phyloP scores from a whole-genome alignment of 225 moss, liverwort and hornwort species.

The Sphagnum tenellum region DNA sequence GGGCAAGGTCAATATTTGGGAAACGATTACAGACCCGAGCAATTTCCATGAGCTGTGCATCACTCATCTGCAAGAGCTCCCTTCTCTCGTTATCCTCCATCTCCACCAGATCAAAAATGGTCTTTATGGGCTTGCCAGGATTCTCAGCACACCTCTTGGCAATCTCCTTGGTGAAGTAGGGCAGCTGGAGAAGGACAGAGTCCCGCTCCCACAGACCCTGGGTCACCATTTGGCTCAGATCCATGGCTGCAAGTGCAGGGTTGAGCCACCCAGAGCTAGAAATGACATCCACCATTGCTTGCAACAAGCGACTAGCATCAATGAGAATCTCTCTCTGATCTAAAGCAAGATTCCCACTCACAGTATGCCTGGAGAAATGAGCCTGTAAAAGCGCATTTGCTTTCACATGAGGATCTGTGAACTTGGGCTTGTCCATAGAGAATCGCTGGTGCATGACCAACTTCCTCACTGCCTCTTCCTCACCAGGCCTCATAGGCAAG shows the following conservation, averaged over 20 bases:
- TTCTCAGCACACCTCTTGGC: slow-evolving; percentile 85
- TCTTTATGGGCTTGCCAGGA: slow-evolving; percentile 76
- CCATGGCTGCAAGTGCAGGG: slow-evolving; percentile 94
- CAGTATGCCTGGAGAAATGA: slow-evolving; percentile 67
- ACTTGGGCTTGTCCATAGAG: slow-evolving; percentile 83
- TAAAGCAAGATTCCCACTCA: slow-evolving; percentile 72
- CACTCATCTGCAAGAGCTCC: slow-evolving; percentile 79
- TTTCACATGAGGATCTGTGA: slow-evolving; percentile 78
- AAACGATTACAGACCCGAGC: slow-evolving; percentile 88
- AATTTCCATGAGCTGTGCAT: slow-evolving; percentile 69
- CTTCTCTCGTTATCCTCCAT: slow-evolving; percentile 88
- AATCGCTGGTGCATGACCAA: slow-evolving; percentile 91
- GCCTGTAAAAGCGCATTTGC: slow-evolving; percentile 85
- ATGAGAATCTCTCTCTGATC: slow-evolving; percentile 77
- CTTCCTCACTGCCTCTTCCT: slow-evolving; percentile 77
- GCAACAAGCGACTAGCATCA: slow-evolving; percentile 80
- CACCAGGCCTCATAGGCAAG: slow-evolving; percentile 89
- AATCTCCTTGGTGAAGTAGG: slow-evolving; percentile 78
- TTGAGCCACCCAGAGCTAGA: slow-evolving; percentile 94
- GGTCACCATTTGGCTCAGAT: slow-evolving; percentile 88
- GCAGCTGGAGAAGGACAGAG: slow-evolving; percentile 79
- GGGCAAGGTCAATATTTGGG: slow-evolving; percentile 74
- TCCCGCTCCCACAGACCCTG: slow-evolving; percentile 95
- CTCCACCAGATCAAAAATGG: slow-evolving; percentile 84
- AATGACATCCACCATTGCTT: slow-evolving; percentile 93